Evolutionary conservation across 2,329 filamentous ascomycete species (phyloP), one percentile per base, ranked within the genome.

Genomic region (Clonostachys byssicola): DNA sequence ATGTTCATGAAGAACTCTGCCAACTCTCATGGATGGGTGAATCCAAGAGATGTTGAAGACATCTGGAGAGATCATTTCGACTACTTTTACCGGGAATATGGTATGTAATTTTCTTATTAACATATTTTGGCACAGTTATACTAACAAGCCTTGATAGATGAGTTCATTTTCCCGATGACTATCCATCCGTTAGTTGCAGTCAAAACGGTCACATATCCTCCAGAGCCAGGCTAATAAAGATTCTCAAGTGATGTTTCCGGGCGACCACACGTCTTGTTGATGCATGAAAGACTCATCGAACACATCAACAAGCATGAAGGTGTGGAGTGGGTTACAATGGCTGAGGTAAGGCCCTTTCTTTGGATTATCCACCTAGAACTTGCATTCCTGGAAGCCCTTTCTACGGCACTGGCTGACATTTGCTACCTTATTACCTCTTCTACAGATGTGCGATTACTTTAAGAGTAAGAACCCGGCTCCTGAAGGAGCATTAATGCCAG

Each of bases 141-240:
- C 10, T n/a, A n/a, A 39, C 12, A 30, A 20, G 5, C 6, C 9
- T 2, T 43, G 3, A 30, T 30, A 30, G 85, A 90, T 54, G 83
- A 88, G 54, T 89, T 89, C 51, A 78, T 89, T 44, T 89, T 89
- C 55, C 86, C 87, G 0, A 86, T 90, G 64, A 89, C 86, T 0
- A 85, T 89, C 35, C 86, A 90, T 61, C 86, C 86, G 23, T 30
- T 30, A 30, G 23, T 30, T 30, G 23, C 23, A 30, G 10, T 10
- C 23, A 3, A 30, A 10, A 30, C 1, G 23, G 8, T 30, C 23
- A 30, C 23, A 2, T 30, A 30, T 30, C 23, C 9, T 8, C 9
- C 23, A 30, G 8, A 30, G 8, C 23, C 9, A 30, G 23, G 23
- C 23, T 30, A 30, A 30, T 30, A 30, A 9, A 30, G 10, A 30